Percentiles rank a stretch among this genome's conserved stretches.
These are phyloP conservation scores for Aurantiochytrium sp. DNA, from an alignment of 108 stramenopile genomes.

Conservation along the genomic window DNA sequence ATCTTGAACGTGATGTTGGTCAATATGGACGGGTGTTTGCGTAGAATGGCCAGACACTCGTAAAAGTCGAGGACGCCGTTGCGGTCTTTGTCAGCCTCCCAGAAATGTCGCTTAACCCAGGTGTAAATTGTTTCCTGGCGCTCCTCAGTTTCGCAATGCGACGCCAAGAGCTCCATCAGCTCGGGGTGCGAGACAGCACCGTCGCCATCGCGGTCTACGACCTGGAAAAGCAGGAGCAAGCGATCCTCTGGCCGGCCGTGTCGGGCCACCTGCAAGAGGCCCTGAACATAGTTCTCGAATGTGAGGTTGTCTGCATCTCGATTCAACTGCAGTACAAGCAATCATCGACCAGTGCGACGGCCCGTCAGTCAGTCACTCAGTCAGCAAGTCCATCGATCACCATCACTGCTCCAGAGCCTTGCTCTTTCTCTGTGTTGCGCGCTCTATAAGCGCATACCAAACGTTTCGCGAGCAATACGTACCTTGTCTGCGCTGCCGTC, in stretches of 20 bases:
- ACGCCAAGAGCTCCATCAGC: neutral
- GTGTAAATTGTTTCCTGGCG: neutral
- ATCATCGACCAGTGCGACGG: too few relatives aligned
- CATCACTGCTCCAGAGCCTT: too few relatives aligned
- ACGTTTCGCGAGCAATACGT: too few relatives aligned
- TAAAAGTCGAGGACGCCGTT: slow-evolving; percentile 4
- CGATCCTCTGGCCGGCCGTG: slow-evolving; percentile 2
- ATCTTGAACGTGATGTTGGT: neutral
- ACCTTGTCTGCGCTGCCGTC: neutral
- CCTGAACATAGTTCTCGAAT: neutral
- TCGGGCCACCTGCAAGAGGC: neutral
- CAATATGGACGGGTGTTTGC: neutral
- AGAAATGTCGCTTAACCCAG: neutral
- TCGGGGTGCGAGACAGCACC: neutral
- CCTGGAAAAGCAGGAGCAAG: neutral
- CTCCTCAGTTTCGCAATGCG: neutral
- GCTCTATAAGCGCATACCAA: too few relatives aligned
- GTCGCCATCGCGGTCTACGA: neutral
- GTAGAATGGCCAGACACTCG: neutral
- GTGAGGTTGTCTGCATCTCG: neutral
- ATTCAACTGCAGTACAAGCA: neutral
- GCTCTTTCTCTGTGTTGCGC: too few relatives aligned
- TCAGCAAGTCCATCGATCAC: neutral
- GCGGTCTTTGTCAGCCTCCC: neutral
- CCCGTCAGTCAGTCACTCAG: neutral